These are phyloP conservation scores for Tulasnella sp. DNA, from an alignment of 768 basidiomycete species.

Conservation along the genomic window DNA sequence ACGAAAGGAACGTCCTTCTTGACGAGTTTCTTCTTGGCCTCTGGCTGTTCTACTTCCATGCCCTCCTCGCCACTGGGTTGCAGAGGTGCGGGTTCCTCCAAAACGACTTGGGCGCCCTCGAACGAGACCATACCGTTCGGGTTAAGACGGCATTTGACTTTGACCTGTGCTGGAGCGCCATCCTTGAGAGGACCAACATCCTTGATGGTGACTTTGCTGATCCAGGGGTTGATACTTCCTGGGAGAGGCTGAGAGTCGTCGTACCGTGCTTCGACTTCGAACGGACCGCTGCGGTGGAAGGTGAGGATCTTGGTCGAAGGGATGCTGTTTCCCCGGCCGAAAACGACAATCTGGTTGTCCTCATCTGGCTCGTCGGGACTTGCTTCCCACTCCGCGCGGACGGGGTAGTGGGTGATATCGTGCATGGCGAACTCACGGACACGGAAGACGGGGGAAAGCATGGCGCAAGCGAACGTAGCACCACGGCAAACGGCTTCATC, in stretches of 20 bases:
- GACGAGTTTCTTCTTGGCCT: constrained; percentile 70
- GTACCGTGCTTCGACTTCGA: constrained; percentile 85
- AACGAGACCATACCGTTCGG: constrained; percentile 82
- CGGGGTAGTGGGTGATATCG: constrained; percentile 81
- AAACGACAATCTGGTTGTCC: constrained; percentile 80
- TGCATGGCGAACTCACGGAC: constrained; percentile 90
- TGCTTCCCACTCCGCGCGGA: constrained; percentile 85
- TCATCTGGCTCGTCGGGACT: constrained; percentile 73
- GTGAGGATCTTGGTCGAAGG: constrained; percentile 95
- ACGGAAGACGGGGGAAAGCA: constrained; percentile 95
- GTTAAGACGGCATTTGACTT: constrained; percentile 87
- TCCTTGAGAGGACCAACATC: constrained; percentile 59
- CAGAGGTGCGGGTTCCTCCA: constrained; percentile 41
- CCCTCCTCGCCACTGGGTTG: constrained; percentile 75
- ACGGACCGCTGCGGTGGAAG: constrained; percentile 84
- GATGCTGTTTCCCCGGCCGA: constrained; percentile 76
- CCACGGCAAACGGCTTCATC: constrained; percentile 96
- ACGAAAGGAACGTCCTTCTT: constrained; percentile 75
- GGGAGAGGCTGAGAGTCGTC: constrained; percentile 63
- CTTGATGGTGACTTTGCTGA: constrained; percentile 78
- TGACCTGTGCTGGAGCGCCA: constrained; percentile 66
- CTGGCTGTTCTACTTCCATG: constrained; percentile 64
- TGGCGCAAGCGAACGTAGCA: constrained; percentile 94
- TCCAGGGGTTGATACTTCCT: constrained; percentile 76
- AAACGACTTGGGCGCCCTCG: constrained; percentile 71